Evolutionary conservation across 2,329 filamentous ascomycete species (phyloP), one percentile per base, ranked within the genome.

Genomic region (Ceratocystis ficicola): DNA sequence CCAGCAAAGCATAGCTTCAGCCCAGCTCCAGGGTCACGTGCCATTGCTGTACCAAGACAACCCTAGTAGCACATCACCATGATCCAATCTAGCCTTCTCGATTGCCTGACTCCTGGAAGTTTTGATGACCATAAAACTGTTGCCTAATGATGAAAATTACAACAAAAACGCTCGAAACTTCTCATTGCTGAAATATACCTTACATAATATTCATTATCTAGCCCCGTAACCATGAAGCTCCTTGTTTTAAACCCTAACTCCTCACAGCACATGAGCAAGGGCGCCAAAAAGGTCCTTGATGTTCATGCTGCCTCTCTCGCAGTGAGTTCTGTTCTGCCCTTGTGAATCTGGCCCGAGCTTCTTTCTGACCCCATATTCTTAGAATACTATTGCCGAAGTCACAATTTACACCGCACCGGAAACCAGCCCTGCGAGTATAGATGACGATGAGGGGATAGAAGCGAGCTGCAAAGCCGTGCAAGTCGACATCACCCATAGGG

Each of bases 171-270:
- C 0, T 20, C n/a, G 17, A 8, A 30, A 20, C 10, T 30, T 17
- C 5, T 20, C 36, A 28, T n/a, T n/a, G 2, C 15, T 17, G 4
- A n/a, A n/a, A 17, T 63, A 20, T 15, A 10, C 1, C n/a, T 7
- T 25, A 22, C 25, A 32, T 15, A 8, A 48, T 28, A n/a, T 22
- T 15, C 7, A 22, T 5, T 7, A 20, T 63, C 20, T 4, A 52
- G 4, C 44, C 1, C 15, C 30, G 1, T 10, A 60, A 61, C 2
- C 2, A 65, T 62, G 63, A 79, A 74, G 68, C 84, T 92, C 69
- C 79, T 93, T 50, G 78, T 93, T 68, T 80, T 93, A 71, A 93
- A 94, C 72, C 89, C 89, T 44, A 94, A 94, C 76, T 90, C 87
- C 1, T 90, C 86, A 0, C 71, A 76, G 66, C 77, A 79, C 65